Conservation (phyloP, 208 protist genomes). For the Vickermania ingenoplastis region DNA sequence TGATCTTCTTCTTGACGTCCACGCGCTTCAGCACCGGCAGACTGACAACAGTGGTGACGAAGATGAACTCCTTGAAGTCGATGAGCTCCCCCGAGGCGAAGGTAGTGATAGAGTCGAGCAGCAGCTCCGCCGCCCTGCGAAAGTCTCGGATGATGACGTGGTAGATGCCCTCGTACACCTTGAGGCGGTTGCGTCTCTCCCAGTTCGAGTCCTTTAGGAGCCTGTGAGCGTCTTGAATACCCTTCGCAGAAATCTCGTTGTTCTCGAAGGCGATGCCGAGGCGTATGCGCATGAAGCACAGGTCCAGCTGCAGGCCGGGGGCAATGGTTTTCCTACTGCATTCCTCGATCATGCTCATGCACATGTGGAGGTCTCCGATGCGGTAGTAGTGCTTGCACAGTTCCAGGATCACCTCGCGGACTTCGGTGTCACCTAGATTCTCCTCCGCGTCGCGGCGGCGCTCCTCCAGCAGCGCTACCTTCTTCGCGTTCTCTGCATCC, state of each 20-base stretch:
- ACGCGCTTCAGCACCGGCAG: constrained; percentile 83
- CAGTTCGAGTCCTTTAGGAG: constrained; percentile 98
- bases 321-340: constrained; percentile 92
- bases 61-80: constrained; percentile 91
- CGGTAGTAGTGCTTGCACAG: constrained; percentile 89
- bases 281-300: constrained; percentile 94
- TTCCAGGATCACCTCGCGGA: constrained; percentile 91
- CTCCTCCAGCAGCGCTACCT: constrained; percentile 73
- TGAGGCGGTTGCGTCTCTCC: constrained; percentile 98
- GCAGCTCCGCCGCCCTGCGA: constrained; percentile 82
- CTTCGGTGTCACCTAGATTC: constrained; percentile 96
- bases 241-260: constrained; percentile 82
- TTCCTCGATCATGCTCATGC: constrained; percentile 82
- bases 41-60: constrained; percentile 90
- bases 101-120: constrained; percentile 95
- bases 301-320: constrained; percentile 93
- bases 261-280: constrained; percentile 95
- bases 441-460: constrained; percentile 91
- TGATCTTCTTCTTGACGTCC: constrained; percentile 83
- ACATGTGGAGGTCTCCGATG: constrained; percentile 95
- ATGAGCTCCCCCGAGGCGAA: constrained; percentile 96
- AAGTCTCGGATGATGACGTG: constrained; percentile 94
- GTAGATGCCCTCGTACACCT: constrained; percentile 98
- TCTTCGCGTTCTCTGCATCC: constrained; percentile 70
- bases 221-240: constrained; percentile 87